Evolutionary conservation across 2,329 filamentous ascomycete genomes (phyloP), one percentile per base, ranked within the genome.

Genomic region (Colletotrichum somersetense): DNA sequence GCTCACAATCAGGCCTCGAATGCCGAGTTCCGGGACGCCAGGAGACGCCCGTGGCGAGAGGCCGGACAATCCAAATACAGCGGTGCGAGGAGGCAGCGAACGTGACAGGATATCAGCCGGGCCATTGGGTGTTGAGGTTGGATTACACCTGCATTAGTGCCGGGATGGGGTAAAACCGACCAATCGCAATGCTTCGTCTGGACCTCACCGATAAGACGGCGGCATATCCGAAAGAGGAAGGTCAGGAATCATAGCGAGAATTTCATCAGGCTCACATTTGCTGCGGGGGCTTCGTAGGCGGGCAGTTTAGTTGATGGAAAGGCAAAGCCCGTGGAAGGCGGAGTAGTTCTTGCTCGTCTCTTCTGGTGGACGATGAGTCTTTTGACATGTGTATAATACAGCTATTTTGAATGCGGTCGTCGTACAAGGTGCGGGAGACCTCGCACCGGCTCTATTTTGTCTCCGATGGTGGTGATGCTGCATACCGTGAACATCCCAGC

Each of bases 101-200:
- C 63, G 6, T 18, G 46, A 30, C 52, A 46, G 35, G 35, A 53
- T 18, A 66, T 63, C 58, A 62, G 62, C 64, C 48, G 62, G 42
- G 42, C 5, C 42, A 44, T 44, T 35, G 50, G 38, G 52, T 53
- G 30, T 33, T 35, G 70, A 56, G 16, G 66, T 61, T 48, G 48
- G 46, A 70, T 64, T 72, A 61, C 66, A 72, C 70, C 59, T 72
- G 66, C 70, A 70, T 69, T 61, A 72, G 66, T 50, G 59, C 53
- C 57, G 20, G n/a, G 33, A 38, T 10, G 23, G 33, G 52, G 16
- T 35, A 33, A 26, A 3, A 53, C 67, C 55, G 18, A 5, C 44
- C 18, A 30, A 30, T 65, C 57, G 66, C 69, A 72, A 50, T 40
- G 26, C 18, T 35, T 46, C 64, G 23, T 64, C 66, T 33, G 64